Evolutionary conservation across 169 alveolate genomes (phyloP).

Genomic region (Miamiensis avidus): DNA sequence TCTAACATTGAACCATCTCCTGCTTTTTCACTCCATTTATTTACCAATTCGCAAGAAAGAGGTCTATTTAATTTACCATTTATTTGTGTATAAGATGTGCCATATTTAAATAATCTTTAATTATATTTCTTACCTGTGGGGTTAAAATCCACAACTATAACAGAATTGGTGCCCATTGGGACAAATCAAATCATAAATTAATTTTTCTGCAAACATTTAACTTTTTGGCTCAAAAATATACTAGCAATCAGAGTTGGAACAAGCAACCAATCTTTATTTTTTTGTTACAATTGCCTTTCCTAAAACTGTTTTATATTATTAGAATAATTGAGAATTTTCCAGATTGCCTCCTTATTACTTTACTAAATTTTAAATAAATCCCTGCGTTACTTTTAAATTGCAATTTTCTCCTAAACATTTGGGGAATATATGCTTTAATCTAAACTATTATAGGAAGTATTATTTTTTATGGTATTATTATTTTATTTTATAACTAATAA

Average conservation of each 20-base stretch:
- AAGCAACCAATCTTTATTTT: no score
- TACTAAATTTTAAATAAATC: no score
- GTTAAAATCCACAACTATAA: neutral
- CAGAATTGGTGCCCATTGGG: neutral
- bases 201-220: neutral
- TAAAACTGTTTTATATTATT: no score
- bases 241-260: neutral
- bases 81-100: no score
- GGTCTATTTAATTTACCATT: neutral
- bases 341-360: neutral
- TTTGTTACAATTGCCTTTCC: neutral
- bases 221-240: neutral
- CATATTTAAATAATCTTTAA: no score
- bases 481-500: no score
- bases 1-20: neutral
- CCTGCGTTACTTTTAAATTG: no score
- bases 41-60: neutral
- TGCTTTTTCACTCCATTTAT: neutral
- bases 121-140: neutral
- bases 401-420: neutral
- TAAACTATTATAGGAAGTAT: neutral
- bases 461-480: neutral
- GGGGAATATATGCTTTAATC: neutral
- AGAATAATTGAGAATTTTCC: neutral
- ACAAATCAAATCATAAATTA: neutral